Base-by-base conservation (phyloP, 805 yeast species). In the Suhomyces sp. region DNA sequence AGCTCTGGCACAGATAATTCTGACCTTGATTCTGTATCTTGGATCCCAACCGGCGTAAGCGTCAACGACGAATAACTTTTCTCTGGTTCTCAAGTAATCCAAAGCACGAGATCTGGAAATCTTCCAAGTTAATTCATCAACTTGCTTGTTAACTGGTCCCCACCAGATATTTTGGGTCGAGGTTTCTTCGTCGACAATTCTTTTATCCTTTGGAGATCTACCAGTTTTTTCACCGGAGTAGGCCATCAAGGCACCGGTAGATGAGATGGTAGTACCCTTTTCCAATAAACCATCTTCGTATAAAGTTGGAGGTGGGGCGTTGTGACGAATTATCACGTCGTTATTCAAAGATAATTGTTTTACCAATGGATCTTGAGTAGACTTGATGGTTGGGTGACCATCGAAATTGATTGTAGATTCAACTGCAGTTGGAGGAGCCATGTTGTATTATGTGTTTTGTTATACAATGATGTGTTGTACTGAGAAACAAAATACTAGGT, bases 11-110 rank as follows among this genome's bases (percentile, higher is more conserved):
- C 97, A 92, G 52, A 92, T 93, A 59, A 92, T 86, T 76, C 98
- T 85, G 54, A 92, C 96, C 80, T 93, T 93, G 72, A 92, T 84
- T 78, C 98, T 85, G 84, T 93, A 93, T 68, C 90, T 86, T 68
- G 97, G 97, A 73, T 93, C 99, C 99, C 99, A 93, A 60, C 99
- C 99, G 47, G 98, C 99, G 70, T 73, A 93, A 10, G 98, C 98
- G 69, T 93, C 99, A 60, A 93, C 91, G 58, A 93, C 92, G 74
- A 88, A 93, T 65, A 94, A 85, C 71, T 91, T 90, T 64, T 88
- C 92, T 76, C 97, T 88, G 52, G 98, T 93, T 81, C 96, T 88
- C 72, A 93, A 82, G 79, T 92, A 93, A 75, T 93, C 99, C 61
- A 92, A 83, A 49, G 99, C 98, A 77, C 99, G 89, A 63, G 93